Evolutionary conservation across 371 early-diverging fungal genomes (phyloP), one percentile per base, ranked within the genome.

Genomic region (Conidiobolus incongruus): DNA sequence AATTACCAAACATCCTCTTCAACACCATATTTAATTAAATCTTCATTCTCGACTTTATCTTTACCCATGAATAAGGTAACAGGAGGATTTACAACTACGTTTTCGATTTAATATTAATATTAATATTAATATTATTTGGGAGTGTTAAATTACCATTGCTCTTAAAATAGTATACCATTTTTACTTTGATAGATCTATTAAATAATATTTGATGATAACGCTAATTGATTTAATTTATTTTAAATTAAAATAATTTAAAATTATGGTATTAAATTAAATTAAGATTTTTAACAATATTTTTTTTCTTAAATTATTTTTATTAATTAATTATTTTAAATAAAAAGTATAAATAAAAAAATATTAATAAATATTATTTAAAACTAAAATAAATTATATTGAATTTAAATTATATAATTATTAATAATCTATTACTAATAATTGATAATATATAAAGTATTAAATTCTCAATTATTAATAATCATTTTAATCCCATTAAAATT

Each of bases 1-100:
- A 23, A 40, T 50, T 66, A 75, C 90, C 91, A 92, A 20, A 89
- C 77, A 53, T 91, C 93, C 48, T 84, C 81, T 23, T 81, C 81
- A 61, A 77, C 87, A 5, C 89, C 94, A 60, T 89, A 73, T 54
- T 85, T 86, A 47, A 95, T 93, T 44, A 95, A 63, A 17, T 92
- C 91, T 46, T 92, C 93, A 63, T 93, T 95, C 60, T 95, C 96
- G 58, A 65, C 83, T 63, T 92, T 93, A 67, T 95, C 93, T 57
- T 78, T 85, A 47, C 96, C 96, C 90, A 95, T 88, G 57, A 89
- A 95, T 37, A 95, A 75, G 35, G 62, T 58, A 29, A 77, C 81
- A 3, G 85, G 72, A 19, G 91, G 88, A 38, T 68, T 32, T 6
- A 22, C 13, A 34, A 15, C 33, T 42, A 30, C 4, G 2, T 8